These are phyloP conservation scores for Millerago galiae DNA, from an alignment of 805 yeast species.

Conservation along the genomic window DNA sequence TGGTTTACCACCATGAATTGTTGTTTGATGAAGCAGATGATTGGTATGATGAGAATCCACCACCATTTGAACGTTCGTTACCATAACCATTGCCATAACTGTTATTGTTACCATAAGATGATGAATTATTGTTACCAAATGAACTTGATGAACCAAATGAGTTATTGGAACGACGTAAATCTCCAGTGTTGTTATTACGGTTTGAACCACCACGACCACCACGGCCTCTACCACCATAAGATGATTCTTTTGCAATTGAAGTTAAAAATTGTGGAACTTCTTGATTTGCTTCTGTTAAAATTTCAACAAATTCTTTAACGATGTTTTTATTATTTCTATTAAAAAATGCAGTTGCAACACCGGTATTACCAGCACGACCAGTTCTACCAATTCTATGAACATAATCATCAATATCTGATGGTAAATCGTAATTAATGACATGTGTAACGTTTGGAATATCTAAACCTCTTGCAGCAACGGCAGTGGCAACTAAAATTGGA, in stretches of 20 bases:
- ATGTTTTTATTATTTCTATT: constrained; percentile 92
- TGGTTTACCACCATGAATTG: constrained; percentile 8
- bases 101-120: constrained; percentile 5
- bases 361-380: constrained; percentile 99
- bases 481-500: constrained; percentile 96
- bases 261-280: constrained; percentile 89
- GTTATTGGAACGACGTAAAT: constrained; percentile 40
- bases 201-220: constrained; percentile 39
- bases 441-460: constrained; percentile 99
- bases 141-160: constrained; percentile 5
- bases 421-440: constrained; percentile 92
- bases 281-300: constrained; percentile 93
- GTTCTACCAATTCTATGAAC: constrained; percentile 99
- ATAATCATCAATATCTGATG: constrained; percentile 95
- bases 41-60: constrained; percentile 12
- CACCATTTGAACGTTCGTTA: constrained; percentile 18
- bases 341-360: constrained; percentile 97
- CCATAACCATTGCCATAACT: constrained; percentile 15
- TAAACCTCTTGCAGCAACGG: constrained; percentile 99
- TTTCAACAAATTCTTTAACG: constrained; percentile 79
- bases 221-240: constrained; percentile 51
- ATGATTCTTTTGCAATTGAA: constrained; percentile 70
- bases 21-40: constrained; percentile 11
- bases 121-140: constrained; percentile 5
- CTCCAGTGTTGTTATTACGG: constrained; percentile 38